phyloP scores from a whole-genome alignment of 805 yeast genomes.

The Candida khao-thaluensis region DNA sequence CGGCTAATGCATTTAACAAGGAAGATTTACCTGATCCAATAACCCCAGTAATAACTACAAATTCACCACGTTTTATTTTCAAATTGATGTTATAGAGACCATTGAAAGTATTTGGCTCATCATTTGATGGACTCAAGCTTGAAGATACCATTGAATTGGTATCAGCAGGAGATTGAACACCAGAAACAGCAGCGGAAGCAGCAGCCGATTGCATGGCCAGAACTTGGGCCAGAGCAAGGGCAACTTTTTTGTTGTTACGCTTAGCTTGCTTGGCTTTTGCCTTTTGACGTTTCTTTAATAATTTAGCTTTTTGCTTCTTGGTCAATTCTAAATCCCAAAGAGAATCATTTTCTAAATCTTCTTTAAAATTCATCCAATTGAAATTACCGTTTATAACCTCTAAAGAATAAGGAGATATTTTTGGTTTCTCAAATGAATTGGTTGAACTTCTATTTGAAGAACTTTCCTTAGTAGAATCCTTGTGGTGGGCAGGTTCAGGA shows the following conservation, averaged over 20 bases:
- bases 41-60: slow-evolving; percentile 42
- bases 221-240: neutral
- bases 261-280: slow-evolving; percentile 9
- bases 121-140: neutral
- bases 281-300: slow-evolving; percentile 15
- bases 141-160: neutral
- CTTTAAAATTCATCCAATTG: slow-evolving; percentile 31
- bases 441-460: neutral
- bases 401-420: slow-evolving; percentile 17
- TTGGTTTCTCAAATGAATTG: slow-evolving; percentile 7
- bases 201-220: slow-evolving; percentile 1
- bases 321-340: slow-evolving; percentile 24
- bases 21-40: slow-evolving; percentile 47
- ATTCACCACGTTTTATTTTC: slow-evolving; percentile 30
- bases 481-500: neutral
- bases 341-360: slow-evolving; percentile 21
- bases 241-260: neutral
- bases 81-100: slow-evolving; percentile 37
- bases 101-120: slow-evolving; percentile 19
- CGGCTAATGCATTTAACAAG: slow-evolving; percentile 39
- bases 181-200: neutral
- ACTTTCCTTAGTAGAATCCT: neutral
- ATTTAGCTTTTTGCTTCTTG: slow-evolving; percentile 13
- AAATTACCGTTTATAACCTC: slow-evolving; percentile 29
- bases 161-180: neutral